A percentile compares a stretch with the other conserved stretches of the same genome.
Evolutionary conservation across 768 basidiomycete genomes (phyloP).

Genomic region (Ramaria sp.): DNA sequence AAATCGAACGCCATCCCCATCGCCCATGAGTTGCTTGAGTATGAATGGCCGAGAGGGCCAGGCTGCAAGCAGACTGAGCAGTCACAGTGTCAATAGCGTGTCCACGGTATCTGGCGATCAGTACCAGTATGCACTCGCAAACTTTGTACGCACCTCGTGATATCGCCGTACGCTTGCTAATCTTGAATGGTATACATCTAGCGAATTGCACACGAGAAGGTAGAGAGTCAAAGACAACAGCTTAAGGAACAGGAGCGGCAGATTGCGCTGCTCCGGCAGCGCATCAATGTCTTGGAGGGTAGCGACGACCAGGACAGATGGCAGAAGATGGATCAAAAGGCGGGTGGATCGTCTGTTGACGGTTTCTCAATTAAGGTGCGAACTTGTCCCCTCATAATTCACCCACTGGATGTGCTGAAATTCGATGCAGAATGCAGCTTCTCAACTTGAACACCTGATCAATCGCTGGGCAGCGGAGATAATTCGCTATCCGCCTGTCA

Average conservation of each 20-base stretch:
- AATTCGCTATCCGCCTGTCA: constrained; percentile 44
- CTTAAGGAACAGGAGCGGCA: constrained; percentile 79
- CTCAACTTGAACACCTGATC: constrained; percentile 70
- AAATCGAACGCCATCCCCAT: background rate
- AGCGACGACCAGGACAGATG: constrained; percentile 29
- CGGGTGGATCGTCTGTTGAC: constrained; percentile 59
- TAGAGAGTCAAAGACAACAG: constrained; percentile 69
- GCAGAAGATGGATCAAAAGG: constrained; percentile 15
- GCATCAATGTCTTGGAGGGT: constrained; percentile 70
- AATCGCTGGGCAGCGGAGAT: constrained; percentile 84
- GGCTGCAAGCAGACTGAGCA: too few species aligned
- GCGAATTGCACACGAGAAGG: constrained; percentile 84
- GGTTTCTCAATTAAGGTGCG: constrained; percentile 82
- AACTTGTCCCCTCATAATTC: constrained; percentile 1
- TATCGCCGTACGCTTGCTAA: background rate
- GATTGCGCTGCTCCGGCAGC: constrained; percentile 58
- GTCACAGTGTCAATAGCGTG: background rate
- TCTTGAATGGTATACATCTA: constrained; percentile 17
- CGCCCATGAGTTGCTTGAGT: background rate
- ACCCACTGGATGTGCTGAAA: constrained; percentile 6
- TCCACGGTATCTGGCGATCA: constrained; percentile 45
- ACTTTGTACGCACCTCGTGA: constrained; percentile 44
- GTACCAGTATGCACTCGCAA: constrained; percentile 74
- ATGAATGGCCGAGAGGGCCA: background rate
- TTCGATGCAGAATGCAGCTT: constrained; percentile 56